phyloP scores from a whole-genome alignment of 768 basidiomycete genomes.

The Nidularia pulvinata region DNA sequence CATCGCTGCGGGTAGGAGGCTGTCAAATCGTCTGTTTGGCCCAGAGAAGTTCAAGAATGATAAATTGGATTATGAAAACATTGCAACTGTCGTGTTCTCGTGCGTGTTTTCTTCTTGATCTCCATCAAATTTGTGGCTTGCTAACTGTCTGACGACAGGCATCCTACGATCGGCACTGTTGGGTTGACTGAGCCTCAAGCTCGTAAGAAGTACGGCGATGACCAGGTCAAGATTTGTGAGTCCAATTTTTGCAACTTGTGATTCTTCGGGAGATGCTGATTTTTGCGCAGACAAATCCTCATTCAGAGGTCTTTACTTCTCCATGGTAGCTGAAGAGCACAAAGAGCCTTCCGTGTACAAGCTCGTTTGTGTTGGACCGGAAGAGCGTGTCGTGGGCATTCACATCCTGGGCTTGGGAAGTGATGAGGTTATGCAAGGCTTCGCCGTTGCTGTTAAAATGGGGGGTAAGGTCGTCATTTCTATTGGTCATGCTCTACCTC shows the following conservation, averaged over 20 bases:
- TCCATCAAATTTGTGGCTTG: background rate
- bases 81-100: conserved; percentile 98
- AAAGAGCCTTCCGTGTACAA: conserved; percentile 97
- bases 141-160: conserved; percentile 40
- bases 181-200: conserved; percentile 95
- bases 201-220: conserved; percentile 82
- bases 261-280: background rate
- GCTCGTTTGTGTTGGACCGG: conserved; percentile 81
- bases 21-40: conserved; percentile 91
- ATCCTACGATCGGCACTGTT: conserved; percentile 94
- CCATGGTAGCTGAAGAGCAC: conserved; percentile 86
- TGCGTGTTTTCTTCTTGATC: conserved; percentile 37
- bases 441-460: conserved; percentile 98
- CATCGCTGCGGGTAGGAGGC: conserved; percentile 90
- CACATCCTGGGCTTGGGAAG: conserved; percentile 92
- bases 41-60: conserved; percentile 83
- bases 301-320: conserved; percentile 89
- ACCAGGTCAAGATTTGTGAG: conserved; percentile 89
- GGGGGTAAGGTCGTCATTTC: conserved; percentile 40
- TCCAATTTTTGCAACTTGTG: conserved; percentile 11
- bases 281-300: conserved; percentile 63
- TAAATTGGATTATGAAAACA: conserved; percentile 86
- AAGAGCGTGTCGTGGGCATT: conserved; percentile 95
- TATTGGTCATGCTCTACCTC: background rate
- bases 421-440: conserved; percentile 96